Percentiles rank a stretch among this genome's conserved stretches.
Conservation (phyloP, 352 stramenopile species). For the Globisporangium canariense region DNA sequence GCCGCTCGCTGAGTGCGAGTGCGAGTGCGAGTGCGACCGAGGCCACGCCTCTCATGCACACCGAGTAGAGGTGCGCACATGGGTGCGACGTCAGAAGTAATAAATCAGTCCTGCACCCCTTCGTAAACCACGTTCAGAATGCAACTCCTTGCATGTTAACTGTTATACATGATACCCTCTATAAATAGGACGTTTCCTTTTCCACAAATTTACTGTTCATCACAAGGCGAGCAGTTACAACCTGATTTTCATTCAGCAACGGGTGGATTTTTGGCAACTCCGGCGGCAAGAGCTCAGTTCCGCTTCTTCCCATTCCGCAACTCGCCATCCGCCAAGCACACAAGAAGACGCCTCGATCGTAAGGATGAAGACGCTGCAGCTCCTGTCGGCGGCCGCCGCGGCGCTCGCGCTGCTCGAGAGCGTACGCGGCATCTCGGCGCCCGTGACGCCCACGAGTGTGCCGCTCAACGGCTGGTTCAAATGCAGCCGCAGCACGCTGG, state of each 20-base stretch:
- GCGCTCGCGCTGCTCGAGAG: slow-evolving; percentile 12
- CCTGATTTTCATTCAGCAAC: slow-evolving; percentile 3
- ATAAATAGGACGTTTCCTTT: background rate
- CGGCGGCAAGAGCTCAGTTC: background rate
- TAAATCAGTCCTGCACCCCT: slow-evolving; percentile 1
- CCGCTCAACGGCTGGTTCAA: slow-evolving; percentile 34
- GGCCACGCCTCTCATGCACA: slow-evolving; percentile 16
- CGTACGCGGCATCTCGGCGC: background rate
- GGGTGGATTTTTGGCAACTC: slow-evolving; percentile 8
- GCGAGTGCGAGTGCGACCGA: slow-evolving; percentile 1
- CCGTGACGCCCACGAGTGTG: slow-evolving; percentile 15
- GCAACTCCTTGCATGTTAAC: background rate
- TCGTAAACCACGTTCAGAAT: background rate
- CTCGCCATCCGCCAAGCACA: background rate
- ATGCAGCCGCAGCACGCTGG: slow-evolving; percentile 26
- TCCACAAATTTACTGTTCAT: background rate
- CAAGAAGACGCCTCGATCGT: background rate
- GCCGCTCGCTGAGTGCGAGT: slow-evolving; percentile 1
- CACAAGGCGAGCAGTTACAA: background rate
- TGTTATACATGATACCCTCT: background rate
- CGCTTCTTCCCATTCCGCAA: slow-evolving; percentile 8
- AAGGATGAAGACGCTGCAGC: slow-evolving; percentile 17
- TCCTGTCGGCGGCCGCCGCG: background rate
- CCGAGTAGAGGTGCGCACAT: background rate
- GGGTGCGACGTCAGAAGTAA: background rate